These are phyloP conservation scores for Yarrowia bubula DNA, from an alignment of 805 yeast genomes.

Conservation along the genomic window DNA sequence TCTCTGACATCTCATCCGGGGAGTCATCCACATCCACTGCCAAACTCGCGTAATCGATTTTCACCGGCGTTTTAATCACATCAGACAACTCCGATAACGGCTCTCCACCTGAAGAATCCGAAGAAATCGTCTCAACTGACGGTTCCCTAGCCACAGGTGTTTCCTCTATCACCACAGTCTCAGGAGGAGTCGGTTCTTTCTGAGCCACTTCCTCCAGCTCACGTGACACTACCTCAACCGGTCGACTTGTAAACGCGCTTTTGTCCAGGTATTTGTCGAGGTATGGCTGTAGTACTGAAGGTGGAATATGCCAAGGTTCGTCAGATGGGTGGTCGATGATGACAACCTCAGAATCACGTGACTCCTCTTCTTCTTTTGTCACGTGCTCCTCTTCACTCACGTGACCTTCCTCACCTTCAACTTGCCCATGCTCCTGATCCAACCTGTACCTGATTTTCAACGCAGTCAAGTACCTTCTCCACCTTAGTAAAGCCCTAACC, in stretches of 20 bases:
- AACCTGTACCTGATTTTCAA: constrained; percentile 34
- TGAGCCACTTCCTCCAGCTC: background rate
- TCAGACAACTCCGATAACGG: background rate
- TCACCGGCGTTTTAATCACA: constrained; percentile 1
- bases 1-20: constrained; percentile 2
- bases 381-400: background rate
- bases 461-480: constrained; percentile 41
- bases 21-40: background rate
- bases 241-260: background rate
- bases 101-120: background rate
- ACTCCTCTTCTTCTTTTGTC: background rate
- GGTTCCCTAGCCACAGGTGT: background rate
- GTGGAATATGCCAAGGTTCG: constrained; percentile 1
- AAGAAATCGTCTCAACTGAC: background rate
- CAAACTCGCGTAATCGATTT: background rate
- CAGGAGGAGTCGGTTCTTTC: background rate
- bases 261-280: constrained; percentile 7
- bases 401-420: background rate
- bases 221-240: background rate
- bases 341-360: background rate
- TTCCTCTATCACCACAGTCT: no score
- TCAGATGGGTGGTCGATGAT: background rate
- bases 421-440: constrained; percentile 33
- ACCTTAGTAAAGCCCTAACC: constrained; percentile 40
- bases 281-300: background rate